A percentile compares a stretch with the other conserved stretches of the same genome.
phyloP scores from a whole-genome alignment of 495 filamentous ascomycete species.

The Talaromyces proteolyticus region DNA sequence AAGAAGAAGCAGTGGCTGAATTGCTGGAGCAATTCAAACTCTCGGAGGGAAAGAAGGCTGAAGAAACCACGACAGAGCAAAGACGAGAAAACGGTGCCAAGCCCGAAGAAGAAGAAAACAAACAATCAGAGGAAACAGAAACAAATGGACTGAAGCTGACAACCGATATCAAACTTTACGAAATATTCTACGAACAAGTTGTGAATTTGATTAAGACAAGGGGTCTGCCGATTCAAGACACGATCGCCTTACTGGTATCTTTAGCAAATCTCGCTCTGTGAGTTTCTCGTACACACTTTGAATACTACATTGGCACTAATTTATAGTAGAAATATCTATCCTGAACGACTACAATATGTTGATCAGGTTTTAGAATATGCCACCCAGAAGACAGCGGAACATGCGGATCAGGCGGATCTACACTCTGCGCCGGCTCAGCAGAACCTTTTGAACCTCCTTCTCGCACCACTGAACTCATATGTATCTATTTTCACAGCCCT shows the following conservation, averaged over 20 bases:
- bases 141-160: conserved; percentile 14
- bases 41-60: conserved; percentile 50
- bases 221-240: conserved; percentile 88
- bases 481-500: conserved; percentile 90
- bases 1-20: conserved; percentile 74
- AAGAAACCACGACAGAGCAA: conserved; percentile 22
- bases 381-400: conserved; percentile 78
- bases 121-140: conserved; percentile 13
- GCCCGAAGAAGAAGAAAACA: conserved; percentile 15
- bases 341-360: conserved; percentile 86
- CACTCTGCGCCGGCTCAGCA: conserved; percentile 84
- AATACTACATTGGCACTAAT: not conserved
- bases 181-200: conserved; percentile 97
- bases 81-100: conserved; percentile 39
- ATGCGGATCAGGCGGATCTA: conserved; percentile 88
- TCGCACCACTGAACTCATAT: conserved; percentile 84
- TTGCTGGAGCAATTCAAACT: conserved; percentile 74
- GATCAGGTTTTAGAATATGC: conserved; percentile 91
- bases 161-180: conserved; percentile 83
- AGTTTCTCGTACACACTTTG: conserved; percentile 11
- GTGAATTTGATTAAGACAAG: conserved; percentile 87
- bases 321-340: conserved; percentile 70
- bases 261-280: conserved; percentile 82
- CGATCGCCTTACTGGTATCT: conserved; percentile 85
- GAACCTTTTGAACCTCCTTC: conserved; percentile 80